Evolutionary conservation across 257 asterid genomes (phyloP), one percentile per base, ranked within the genome.

Genomic region (Leonotis leonurus): DNA sequence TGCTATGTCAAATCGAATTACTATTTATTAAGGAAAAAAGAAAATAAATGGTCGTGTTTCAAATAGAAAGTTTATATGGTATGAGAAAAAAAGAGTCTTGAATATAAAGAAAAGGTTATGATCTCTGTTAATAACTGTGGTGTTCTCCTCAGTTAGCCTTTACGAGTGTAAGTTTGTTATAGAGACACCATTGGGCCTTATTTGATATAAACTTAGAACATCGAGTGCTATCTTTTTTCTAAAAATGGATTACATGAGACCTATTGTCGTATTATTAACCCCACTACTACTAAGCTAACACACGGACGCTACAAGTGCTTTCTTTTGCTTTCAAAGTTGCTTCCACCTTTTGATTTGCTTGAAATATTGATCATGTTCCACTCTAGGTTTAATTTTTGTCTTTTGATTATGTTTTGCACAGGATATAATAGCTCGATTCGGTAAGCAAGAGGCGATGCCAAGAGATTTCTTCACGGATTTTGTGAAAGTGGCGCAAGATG

Each of bases 381-480:
- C 4, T 7, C 3, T 39, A 25, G 37, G 30, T 37, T 59, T 18
- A 56, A 4, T 40, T 45, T 16, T 33, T 13, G 18, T 48, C 49
- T 30, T 18, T 48, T 18, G 7, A 37, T 62, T 54, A 18, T 55
- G 27, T 64, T 63, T 60, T 16, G 48, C 63, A 7, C 70, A 92
- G 97, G 98, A 92, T 70, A 92, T 92, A 69, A 85, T 92, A 64
- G 95, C 97, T 69, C 92, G 98, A 33, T 92, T 92, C 32, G 98
- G 98, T 21, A 80, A 71, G 85, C 83, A 86, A 68, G 88, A 89
- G 73, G 58, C 81, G 40, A 85, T 92, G 97, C 97, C 97, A 16
- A 81, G 84, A 75, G 95, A 84, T 1, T 92, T 92, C 43, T 92
- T 92, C 82, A 83, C 95, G 1, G 98, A 92, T 72, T 89, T 92